Base-by-base conservation (phyloP, 2,329 filamentous ascomycete genomes). In the Fusarium sp. region DNA sequence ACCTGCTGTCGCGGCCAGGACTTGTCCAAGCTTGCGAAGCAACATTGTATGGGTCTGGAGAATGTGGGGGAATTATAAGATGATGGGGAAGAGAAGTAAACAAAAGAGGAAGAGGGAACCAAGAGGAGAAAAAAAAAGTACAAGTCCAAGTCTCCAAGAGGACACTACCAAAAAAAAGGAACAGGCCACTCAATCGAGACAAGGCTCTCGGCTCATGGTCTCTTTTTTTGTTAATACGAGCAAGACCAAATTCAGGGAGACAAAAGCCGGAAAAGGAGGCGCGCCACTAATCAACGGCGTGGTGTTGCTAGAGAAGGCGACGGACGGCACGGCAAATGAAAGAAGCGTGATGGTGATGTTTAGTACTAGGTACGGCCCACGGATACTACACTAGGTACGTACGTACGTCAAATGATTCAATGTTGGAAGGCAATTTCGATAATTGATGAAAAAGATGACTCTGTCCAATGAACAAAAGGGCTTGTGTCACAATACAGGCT, bases 11-110 rank as follows among this genome's bases (percentile, higher is more conserved):
- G 59, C 67, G 60, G 73, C 71, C 53, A 75, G 59, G 68, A 67
- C 74, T 56, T 70, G 76, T 74, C 75, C 74, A 22, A 77, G 49
- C 48, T 66, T 75, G 60, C 62, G 64, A 61, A 72, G 65, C 67
- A 78, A 70, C 76, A 78, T 78, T 61, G 57, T 56, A 54, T 63
- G 59, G 55, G 48, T 50, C 40, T 65, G 51, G 40, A 55, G 56
- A 57, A 56, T 51, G 60, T 55, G 53, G 70, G 61, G 59, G 40
- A 35, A 11, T 33, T 20, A n/a, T 23, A 40, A n/a, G 27, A 40
- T 22, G 39, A 45, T 50, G 44, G 56, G 43, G 22, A 41, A 55
- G 40, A 20, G 25, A 44, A 48, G 25, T 23, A 43, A 55, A 51
- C 10, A 25, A 51, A 35, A 40, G 13, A 41, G 22, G 41, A 43